These are phyloP conservation scores for Phoma sp. DNA, from an alignment of 2,329 filamentous ascomycete species.

Conservation along the genomic window DNA sequence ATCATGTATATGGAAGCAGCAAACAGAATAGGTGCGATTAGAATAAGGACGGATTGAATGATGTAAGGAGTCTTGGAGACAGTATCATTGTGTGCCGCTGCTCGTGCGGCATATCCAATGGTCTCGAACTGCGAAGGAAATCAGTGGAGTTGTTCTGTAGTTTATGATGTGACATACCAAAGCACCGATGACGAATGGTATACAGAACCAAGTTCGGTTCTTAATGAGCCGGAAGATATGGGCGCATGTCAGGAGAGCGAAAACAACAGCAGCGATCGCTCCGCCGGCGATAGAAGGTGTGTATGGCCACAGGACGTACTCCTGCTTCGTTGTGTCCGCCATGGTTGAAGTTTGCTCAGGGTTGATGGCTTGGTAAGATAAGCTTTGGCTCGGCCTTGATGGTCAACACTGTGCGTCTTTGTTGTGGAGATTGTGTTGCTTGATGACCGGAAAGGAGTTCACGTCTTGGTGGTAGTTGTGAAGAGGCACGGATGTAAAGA, in stretches of 20 bases:
- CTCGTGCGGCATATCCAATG: slow-evolving; percentile 47
- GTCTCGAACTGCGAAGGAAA: slow-evolving; percentile 42
- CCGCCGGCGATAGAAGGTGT: slow-evolving; percentile 58
- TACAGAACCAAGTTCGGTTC: slow-evolving; percentile 60
- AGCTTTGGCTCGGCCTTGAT: neutral
- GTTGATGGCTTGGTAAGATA: neutral
- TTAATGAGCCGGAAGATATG: slow-evolving; percentile 56
- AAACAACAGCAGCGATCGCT: slow-evolving; percentile 58
- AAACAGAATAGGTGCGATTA: slow-evolving; percentile 56
- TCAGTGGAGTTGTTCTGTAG: slow-evolving; percentile 1
- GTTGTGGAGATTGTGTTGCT: neutral
- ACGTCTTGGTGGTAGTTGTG: neutral
- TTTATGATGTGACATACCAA: slow-evolving; percentile 51
- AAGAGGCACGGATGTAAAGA: neutral
- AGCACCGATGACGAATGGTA: slow-evolving; percentile 58
- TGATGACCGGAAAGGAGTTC: neutral
- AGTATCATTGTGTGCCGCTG: slow-evolving; percentile 42
- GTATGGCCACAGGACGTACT: slow-evolving; percentile 49
- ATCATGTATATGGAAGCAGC: slow-evolving; percentile 59
- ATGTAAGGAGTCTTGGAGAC: slow-evolving; percentile 47
- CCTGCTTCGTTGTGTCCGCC: slow-evolving; percentile 25
- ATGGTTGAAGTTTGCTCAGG: slow-evolving; percentile 12
- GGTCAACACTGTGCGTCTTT: neutral
- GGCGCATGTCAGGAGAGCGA: slow-evolving; percentile 51
- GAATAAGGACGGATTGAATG: slow-evolving; percentile 50